phyloP scores from a whole-genome alignment of 2,329 filamentous ascomycete genomes.

The Aphanoascus verrucosus region DNA sequence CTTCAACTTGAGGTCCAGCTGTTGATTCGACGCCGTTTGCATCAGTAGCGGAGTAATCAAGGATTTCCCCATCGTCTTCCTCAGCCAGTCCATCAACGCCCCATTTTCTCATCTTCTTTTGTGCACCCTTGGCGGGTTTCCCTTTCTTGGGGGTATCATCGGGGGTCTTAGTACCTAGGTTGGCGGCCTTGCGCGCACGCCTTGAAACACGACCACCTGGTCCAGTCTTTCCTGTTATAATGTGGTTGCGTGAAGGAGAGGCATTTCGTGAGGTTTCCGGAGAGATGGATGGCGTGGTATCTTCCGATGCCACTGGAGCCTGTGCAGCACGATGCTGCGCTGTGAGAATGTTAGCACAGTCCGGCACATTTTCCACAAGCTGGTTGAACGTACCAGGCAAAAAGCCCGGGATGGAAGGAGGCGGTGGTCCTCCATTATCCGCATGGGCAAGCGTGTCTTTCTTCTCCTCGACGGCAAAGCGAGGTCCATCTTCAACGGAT shows the following conservation, averaged over 20 bases:
- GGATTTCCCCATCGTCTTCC: conserved; percentile 65
- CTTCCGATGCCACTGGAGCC: conserved; percentile 44
- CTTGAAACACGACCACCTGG: conserved; percentile 69
- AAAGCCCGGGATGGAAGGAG: conserved; percentile 43
- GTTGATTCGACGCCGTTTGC: conserved; percentile 41
- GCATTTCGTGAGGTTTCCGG: conserved; percentile 68
- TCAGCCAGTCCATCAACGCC: conserved; percentile 78
- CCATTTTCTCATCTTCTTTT: conserved; percentile 86
- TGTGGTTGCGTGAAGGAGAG: conserved; percentile 56
- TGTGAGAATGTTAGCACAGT: conserved; percentile 21
- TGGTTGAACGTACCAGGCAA: conserved; percentile 35
- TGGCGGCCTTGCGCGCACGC: conserved; percentile 61
- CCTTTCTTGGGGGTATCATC: conserved; percentile 61
- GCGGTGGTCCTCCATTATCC: conserved; percentile 40
- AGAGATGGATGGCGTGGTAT: conserved; percentile 58
- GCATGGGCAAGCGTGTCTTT: conserved; percentile 40
- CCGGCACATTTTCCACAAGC: neutral
- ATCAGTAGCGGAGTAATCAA: conserved; percentile 76
- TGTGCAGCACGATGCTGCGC: conserved; percentile 38
- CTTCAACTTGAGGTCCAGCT: conserved; percentile 53
- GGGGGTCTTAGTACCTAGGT: conserved; percentile 33
- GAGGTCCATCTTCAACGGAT: conserved; percentile 38
- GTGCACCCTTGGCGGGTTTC: conserved; percentile 41
- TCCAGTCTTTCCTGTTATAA: conserved; percentile 41
- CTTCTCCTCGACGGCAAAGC: conserved; percentile 29